Evolutionary conservation across 148 eudicot species (phyloP), one percentile per base, ranked within the genome.

Genomic region (Vaccinium myrtillus): DNA sequence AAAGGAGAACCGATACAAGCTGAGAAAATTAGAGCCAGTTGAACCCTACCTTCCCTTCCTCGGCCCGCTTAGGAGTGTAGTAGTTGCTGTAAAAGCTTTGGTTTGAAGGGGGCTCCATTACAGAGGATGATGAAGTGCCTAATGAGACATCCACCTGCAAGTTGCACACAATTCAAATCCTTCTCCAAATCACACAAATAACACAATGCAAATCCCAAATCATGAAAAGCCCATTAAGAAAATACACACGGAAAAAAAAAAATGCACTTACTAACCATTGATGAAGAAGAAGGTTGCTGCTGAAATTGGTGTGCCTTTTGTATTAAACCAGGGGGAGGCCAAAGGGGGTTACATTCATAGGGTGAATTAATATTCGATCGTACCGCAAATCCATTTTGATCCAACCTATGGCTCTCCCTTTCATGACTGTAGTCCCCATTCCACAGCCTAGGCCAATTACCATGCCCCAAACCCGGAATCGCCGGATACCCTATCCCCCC

Each of bases 51-150:
- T 89, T 92, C 51, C 90, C 93, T 55, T 92, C 92, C 56, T 88
- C 94, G 30, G 89, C 88, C 94, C 91, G 87, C 48, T 83, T 74
- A 13, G 91, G 85, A 67, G 86, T 65, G 86, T 78, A 89, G 80
- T 84, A 89, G 85, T 80, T 88, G 77, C 81, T 74, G 84, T 80
- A 85, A 83, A 75, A 83, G 67, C 82, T 92, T 94, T 94, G 97
- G 97, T 88, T 94, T 90, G 98, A 94, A 94, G 99, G 95, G 94
- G 92, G 95, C 95, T 94, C 99, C 86, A 91, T 43, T 39, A 83
- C 86, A 81, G 92, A 80, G 79, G 90, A 87, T 78, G 92, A 86
- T 80, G 91, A 87, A 81, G 89, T 87, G 80, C 87, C 88, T 55
- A 89, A 83, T 21, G 93, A 83, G 71, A 86, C 87, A 84, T 86